Percentiles rank a stretch among this genome's conserved stretches.
phyloP scores from a whole-genome alignment of 164 flowering plant genomes.

The Liriodendron chinense region DNA sequence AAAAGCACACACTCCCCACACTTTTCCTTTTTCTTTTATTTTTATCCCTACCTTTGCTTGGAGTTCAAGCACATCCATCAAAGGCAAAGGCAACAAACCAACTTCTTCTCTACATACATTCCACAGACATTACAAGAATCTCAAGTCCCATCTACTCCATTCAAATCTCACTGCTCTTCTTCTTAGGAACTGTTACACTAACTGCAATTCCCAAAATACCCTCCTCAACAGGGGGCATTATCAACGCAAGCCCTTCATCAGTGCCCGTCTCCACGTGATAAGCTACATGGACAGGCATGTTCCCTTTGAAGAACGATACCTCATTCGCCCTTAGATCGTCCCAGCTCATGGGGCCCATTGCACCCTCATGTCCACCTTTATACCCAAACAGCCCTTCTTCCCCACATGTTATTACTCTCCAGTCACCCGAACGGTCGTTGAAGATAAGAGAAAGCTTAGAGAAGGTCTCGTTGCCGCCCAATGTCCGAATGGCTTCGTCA shows the following conservation, averaged over 20 bases:
- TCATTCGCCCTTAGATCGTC: background rate
- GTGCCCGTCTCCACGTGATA: background rate
- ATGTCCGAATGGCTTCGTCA: background rate
- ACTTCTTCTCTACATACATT: background rate
- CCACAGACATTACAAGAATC: background rate
- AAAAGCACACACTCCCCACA: background rate
- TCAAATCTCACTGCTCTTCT: background rate
- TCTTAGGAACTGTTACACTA: slow-evolving; percentile 4
- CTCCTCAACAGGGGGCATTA: slow-evolving; percentile 6
- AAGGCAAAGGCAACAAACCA: background rate
- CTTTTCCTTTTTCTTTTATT: no score
- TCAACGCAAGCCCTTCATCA: slow-evolving; percentile 12
- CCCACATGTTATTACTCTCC: background rate
- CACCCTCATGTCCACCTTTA: background rate
- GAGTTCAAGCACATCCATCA: background rate
- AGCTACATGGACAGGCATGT: slow-evolving; percentile 4
- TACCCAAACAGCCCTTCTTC: background rate
- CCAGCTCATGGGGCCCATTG: background rate
- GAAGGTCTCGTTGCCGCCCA: background rate
- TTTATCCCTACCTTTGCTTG: background rate
- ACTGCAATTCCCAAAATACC: background rate
- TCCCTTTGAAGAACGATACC: slow-evolving; percentile 2
- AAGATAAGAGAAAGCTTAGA: background rate
- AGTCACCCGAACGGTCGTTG: background rate
- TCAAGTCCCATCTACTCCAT: background rate